phyloP scores from a whole-genome alignment of 108 stramenopile genomes.

The Skeletonema costatum region DNA sequence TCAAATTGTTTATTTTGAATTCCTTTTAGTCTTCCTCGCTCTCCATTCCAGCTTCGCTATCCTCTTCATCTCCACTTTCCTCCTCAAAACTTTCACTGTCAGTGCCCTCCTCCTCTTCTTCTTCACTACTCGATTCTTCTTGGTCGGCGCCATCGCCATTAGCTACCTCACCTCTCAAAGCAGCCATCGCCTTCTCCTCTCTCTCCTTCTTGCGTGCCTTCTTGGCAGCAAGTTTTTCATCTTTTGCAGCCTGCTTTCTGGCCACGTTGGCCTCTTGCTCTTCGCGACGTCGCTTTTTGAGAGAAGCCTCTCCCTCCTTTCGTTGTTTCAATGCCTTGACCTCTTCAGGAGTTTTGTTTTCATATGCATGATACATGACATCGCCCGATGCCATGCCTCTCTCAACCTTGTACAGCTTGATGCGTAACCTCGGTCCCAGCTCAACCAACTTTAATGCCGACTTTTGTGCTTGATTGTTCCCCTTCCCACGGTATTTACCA shows the following conservation, averaged over 20 bases:
- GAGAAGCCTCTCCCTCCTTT: constrained; percentile 57
- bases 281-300: constrained; percentile 79
- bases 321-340: constrained; percentile 66
- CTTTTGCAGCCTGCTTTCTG: constrained; percentile 65
- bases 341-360: constrained; percentile 77
- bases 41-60: constrained; percentile 14
- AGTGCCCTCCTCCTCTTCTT: constrained; percentile 29
- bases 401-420: constrained; percentile 95
- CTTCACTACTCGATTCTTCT: constrained; percentile 44
- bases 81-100: constrained; percentile 3
- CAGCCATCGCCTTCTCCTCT: constrained; percentile 77
- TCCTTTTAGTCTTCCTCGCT: constrained; percentile 9
- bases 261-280: constrained; percentile 88
- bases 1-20: neutral
- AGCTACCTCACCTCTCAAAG: constrained; percentile 54
- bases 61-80: constrained; percentile 8
- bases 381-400: constrained; percentile 92
- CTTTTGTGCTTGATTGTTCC: constrained; percentile 82
- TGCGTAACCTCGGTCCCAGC: constrained; percentile 92
- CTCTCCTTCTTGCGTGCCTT: constrained; percentile 69
- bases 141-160: constrained; percentile 18
- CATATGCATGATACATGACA: constrained; percentile 97
- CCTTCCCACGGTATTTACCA: constrained; percentile 81
- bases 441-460: constrained; percentile 96
- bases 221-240: constrained; percentile 82